Conservation (phyloP, 2,329 filamentous ascomycete genomes). For the Mycosphaerella sp. region DNA sequence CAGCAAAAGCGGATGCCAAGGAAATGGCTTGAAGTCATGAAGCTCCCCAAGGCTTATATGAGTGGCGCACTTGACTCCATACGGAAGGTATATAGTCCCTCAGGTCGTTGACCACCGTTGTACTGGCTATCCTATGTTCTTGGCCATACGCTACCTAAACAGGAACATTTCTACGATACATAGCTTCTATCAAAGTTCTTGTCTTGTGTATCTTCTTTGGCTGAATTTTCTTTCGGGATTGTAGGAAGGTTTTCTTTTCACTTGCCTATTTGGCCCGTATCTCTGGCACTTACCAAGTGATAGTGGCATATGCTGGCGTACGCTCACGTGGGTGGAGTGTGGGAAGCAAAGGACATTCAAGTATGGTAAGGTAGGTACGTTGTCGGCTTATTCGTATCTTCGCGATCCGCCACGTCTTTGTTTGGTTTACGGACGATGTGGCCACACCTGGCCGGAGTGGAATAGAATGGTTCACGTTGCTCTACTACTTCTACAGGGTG, state of each 20-base stretch:
- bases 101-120: neutral
- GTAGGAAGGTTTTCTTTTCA: neutral
- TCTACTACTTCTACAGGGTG: neutral
- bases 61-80: neutral
- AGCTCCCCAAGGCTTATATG: slow-evolving; percentile 2
- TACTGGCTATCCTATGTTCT: neutral
- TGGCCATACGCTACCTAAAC: neutral
- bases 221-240: neutral
- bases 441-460: neutral
- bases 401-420: too few relatives aligned
- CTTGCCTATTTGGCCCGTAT: neutral
- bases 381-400: too few relatives aligned
- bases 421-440: too few relatives aligned
- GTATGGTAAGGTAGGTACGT: too few relatives aligned
- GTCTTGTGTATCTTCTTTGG: neutral
- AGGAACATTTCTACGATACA: too few relatives aligned
- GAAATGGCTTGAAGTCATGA: neutral
- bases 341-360: neutral
- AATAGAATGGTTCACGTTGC: neutral
- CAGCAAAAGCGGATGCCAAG: neutral
- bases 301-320: neutral
- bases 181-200: neutral
- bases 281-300: slow-evolving; percentile 3
- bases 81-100: neutral
- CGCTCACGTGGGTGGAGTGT: neutral